phyloP scores from a whole-genome alignment of 148 eudicot genomes.

The Rhododendron simsii region DNA sequence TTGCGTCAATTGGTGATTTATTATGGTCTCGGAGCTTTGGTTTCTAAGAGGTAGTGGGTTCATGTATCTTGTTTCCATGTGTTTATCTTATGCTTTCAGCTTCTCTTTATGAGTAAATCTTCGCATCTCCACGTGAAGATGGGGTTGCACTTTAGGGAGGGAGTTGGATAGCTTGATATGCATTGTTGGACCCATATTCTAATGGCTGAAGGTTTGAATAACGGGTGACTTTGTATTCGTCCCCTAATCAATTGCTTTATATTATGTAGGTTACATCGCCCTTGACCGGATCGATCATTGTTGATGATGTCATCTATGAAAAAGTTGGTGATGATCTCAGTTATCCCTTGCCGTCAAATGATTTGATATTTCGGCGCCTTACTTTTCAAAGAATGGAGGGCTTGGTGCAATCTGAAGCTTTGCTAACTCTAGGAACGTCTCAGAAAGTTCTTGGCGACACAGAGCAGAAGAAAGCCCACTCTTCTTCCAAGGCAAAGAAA shows the following conservation, averaged over 20 bases:
- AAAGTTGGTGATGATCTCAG: constrained; percentile 45
- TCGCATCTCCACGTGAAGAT: background rate
- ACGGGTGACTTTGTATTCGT: background rate
- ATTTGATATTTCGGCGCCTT: constrained; percentile 72
- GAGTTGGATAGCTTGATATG: background rate
- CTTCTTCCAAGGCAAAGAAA: constrained; percentile 47
- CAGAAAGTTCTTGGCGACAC: constrained; percentile 18
- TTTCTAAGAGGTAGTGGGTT: background rate
- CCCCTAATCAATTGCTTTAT: constrained; percentile 9
- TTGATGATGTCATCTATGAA: constrained; percentile 91
- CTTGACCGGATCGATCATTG: constrained; percentile 71
- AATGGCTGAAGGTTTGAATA: background rate
- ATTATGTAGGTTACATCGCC: constrained; percentile 56
- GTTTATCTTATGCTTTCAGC: background rate
- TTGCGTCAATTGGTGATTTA: background rate
- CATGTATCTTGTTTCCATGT: background rate
- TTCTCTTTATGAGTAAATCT: background rate
- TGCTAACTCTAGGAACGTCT: constrained; percentile 42
- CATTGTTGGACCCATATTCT: background rate
- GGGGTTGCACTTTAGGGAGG: background rate
- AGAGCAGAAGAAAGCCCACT: constrained; percentile 32
- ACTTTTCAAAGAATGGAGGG: constrained; percentile 70
- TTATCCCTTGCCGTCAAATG: constrained; percentile 40
- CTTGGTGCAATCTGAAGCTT: constrained; percentile 91
- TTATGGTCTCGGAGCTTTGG: background rate